Evolutionary conservation across 2,329 filamentous ascomycete genomes (phyloP), one percentile per base, ranked within the genome.

Genomic region (Trichothecium roseum): DNA sequence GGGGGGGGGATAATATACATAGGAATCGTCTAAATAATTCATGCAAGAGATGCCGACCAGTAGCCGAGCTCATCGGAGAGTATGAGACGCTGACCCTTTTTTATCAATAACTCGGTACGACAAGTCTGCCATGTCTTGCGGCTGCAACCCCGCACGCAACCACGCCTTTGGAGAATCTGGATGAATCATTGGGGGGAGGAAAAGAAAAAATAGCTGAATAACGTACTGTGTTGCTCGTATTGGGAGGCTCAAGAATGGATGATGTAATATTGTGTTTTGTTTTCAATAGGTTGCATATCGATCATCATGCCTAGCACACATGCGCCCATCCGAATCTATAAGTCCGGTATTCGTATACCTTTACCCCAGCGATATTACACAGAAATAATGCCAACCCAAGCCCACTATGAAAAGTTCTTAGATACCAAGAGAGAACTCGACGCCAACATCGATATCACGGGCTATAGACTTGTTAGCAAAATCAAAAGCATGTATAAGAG

Each of bases 381-480:
- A 34, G 31, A 36, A 38, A 28, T 30, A 40, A 32, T 36, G 35
- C 35, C 33, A 12, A 36, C 24, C n/a, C n/a, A 27, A 27, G 13
- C 15, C 18, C 18, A 7, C 22, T 35, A 17, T 35, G 32, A 30
- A 29, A 36, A 42, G 17, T 28, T n/a, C 22, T 31, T 84, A 96
- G 70, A 95, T 95, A 68, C 87, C 89, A 56, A 94, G 74, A 50
- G 79, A 84, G 67, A 94, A 94, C 68, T 94, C 85, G 52, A 96
- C 89, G 52, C 88, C 89, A 47, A 96, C 89, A 55, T 96, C 91
- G 55, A 95, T 95, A 52, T 95, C 88, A 53, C 89, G 84, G 52
- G 91, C 84, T 84, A 50, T 34, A 37, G 18, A 27, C 29, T 48
- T 50, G 54, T 49, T 36, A 37, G 26, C 22, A 36, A 32, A 8